A percentile compares a stretch with the other conserved stretches of the same genome.
Evolutionary conservation across 495 filamentous ascomycete genomes (phyloP).

Genomic region (Penicillium diatomitis): DNA sequence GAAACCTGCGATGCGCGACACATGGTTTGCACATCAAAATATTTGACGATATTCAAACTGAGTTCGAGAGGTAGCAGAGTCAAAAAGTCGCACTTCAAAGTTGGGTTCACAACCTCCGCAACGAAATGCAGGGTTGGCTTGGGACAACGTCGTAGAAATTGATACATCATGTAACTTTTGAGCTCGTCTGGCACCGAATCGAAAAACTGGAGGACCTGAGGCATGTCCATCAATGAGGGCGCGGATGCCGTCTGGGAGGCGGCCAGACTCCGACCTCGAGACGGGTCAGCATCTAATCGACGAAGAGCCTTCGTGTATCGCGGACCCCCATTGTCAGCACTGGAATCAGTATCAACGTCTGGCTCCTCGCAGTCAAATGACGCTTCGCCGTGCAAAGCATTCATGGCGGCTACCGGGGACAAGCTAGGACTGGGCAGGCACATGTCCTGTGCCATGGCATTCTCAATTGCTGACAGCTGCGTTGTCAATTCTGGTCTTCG

Average conservation of each 20-base stretch:
- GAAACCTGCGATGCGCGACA: slow-evolving; percentile 91
- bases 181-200: slow-evolving; percentile 80
- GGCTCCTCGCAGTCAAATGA: slow-evolving; percentile 38
- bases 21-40: slow-evolving; percentile 77
- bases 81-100: slow-evolving; percentile 92
- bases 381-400: slow-evolving; percentile 41
- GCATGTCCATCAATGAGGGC: slow-evolving; percentile 61
- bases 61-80: slow-evolving; percentile 76
- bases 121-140: slow-evolving; percentile 88
- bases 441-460: slow-evolving; percentile 69
- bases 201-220: slow-evolving; percentile 78
- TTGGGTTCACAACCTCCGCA: slow-evolving; percentile 87
- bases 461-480: slow-evolving; percentile 36
- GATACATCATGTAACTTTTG: slow-evolving; percentile 93
- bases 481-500: slow-evolving; percentile 17
- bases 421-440: slow-evolving; percentile 91
- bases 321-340: slow-evolving; percentile 29
- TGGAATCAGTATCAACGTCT: slow-evolving; percentile 39
- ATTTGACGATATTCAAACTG: slow-evolving; percentile 76
- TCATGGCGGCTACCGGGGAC: slow-evolving; percentile 81
- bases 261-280: slow-evolving; percentile 3
- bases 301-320: slow-evolving; percentile 16
- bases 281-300: slow-evolving; percentile 8
- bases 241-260: slow-evolving; percentile 12
- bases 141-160: slow-evolving; percentile 78